A percentile compares a stretch with the other conserved stretches of the same genome.
Conservation (phyloP, 768 basidiomycete genomes). For the Calvatia gigantea region DNA sequence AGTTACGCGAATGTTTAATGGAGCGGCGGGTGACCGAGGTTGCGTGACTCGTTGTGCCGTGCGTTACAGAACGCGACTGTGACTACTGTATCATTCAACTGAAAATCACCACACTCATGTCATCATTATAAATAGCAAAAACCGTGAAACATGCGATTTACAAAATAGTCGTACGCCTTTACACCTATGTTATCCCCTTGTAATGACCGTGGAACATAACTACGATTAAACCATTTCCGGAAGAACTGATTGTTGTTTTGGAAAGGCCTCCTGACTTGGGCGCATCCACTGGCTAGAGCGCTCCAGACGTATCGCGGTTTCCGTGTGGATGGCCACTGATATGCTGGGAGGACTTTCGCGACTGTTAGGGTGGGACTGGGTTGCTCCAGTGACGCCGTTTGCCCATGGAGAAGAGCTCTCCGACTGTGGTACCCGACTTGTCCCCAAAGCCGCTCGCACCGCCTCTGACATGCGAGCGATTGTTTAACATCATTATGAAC, state of each 20-base stretch:
- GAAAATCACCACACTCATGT: too few relatives aligned
- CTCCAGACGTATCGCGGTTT: constrained; percentile 2
- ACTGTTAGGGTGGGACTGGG: not conserved
- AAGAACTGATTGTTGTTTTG: not conserved
- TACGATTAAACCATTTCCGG: not conserved
- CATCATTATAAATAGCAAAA: too few relatives aligned
- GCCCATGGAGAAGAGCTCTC: not conserved
- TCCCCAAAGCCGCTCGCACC: not conserved
- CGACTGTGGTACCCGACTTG: not conserved
- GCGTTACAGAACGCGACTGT: constrained; percentile 1
- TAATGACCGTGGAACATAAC: too few relatives aligned
- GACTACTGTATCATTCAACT: too few relatives aligned
- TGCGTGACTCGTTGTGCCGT: not conserved
- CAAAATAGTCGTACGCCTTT: too few relatives aligned
- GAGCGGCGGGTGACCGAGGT: not conserved
- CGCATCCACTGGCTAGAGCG: not conserved
- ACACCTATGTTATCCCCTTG: too few relatives aligned
- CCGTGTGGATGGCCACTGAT: not conserved
- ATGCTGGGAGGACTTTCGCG: not conserved
- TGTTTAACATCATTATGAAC: constrained; percentile 11
- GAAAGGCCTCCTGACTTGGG: not conserved
- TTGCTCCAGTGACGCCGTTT: not conserved
- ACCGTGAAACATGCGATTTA: too few relatives aligned
- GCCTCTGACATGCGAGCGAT: not conserved
- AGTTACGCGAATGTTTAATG: not conserved